phyloP scores from a whole-genome alignment of 1,284 basidiomycete species.

The Marasmius tenuissimus region DNA sequence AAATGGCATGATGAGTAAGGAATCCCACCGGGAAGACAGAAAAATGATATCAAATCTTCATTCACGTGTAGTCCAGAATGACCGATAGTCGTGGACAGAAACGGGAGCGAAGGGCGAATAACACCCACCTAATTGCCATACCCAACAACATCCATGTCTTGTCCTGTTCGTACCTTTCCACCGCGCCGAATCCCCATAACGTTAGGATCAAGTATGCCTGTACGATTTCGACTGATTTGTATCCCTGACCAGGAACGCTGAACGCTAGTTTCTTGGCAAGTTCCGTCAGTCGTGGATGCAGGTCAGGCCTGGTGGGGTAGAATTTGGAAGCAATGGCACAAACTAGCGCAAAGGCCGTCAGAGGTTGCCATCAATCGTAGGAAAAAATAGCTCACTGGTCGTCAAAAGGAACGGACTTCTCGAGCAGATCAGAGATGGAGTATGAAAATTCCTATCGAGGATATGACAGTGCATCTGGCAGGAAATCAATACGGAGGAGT shows the following conservation, averaged over 20 bases:
- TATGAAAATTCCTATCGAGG: constrained; percentile 86
- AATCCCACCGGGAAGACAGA: neutral
- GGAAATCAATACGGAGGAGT: constrained; percentile 10
- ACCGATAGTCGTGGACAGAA: neutral
- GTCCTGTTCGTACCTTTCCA: constrained; percentile 95
- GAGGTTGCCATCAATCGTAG: neutral
- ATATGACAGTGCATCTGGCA: constrained; percentile 70
- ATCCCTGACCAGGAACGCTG: constrained; percentile 79
- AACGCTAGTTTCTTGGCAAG: constrained; percentile 93
- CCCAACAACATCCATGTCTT: constrained; percentile 91
- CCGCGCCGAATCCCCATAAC: constrained; percentile 88
- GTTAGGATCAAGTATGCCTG: constrained; percentile 86
- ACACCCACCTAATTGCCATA: constrained; percentile 72
- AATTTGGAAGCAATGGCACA: constrained; percentile 94
- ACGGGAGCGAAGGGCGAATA: neutral
- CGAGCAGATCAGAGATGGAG: constrained; percentile 87
- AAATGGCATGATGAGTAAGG: neutral
- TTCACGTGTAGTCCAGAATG: too few relatives aligned
- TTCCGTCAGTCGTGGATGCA: constrained; percentile 80
- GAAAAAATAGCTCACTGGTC: constrained; percentile 63
- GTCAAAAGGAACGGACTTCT: constrained; percentile 92
- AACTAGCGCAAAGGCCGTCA: constrained; percentile 45
- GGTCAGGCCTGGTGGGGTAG: constrained; percentile 80
- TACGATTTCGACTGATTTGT: constrained; percentile 95
- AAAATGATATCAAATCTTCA: neutral